Percentiles rank a stretch among this genome's conserved stretches.
Evolutionary conservation across 768 basidiomycete species (phyloP).

Genomic region (Kwoniella europaea): DNA sequence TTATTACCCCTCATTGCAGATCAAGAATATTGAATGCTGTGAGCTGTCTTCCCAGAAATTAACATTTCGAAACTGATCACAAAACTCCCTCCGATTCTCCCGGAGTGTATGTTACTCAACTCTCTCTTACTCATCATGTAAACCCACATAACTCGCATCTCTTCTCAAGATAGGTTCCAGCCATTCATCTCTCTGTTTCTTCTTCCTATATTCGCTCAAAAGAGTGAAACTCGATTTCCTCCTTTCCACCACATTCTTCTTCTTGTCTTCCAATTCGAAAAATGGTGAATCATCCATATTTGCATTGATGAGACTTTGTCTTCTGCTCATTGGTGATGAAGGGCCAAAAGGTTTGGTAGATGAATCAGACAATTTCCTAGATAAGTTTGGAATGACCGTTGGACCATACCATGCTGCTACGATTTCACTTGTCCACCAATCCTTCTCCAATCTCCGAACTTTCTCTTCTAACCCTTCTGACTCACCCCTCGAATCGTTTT

Average conservation of each 20-base stretch:
- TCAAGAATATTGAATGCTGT: no score
- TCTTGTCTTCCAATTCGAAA: background rate
- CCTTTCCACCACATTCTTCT: background rate
- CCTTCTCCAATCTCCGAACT: constrained; percentile 31
- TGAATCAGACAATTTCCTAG: background rate
- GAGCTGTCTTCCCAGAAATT: no score
- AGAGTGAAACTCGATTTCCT: background rate
- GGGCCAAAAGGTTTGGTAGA: background rate
- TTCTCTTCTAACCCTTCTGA: background rate
- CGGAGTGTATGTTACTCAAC: no score
- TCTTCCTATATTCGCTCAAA: background rate
- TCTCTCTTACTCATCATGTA: constrained; percentile 16
- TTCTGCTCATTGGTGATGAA: background rate
- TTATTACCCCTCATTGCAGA: no score
- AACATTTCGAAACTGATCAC: no score
- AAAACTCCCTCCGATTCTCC: no score
- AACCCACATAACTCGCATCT: constrained; percentile 24
- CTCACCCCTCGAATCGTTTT: background rate
- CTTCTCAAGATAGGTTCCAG: background rate
- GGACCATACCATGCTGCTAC: constrained; percentile 48
- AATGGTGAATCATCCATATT: background rate
- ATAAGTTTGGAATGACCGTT: constrained; percentile 2
- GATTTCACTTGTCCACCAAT: constrained; percentile 45
- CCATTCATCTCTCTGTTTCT: background rate
- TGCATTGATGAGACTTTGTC: background rate